A percentile compares a stretch with the other conserved stretches of the same genome.
Conservation (phyloP, 768 basidiomycete species). For the Boletus subcaerulescens region DNA sequence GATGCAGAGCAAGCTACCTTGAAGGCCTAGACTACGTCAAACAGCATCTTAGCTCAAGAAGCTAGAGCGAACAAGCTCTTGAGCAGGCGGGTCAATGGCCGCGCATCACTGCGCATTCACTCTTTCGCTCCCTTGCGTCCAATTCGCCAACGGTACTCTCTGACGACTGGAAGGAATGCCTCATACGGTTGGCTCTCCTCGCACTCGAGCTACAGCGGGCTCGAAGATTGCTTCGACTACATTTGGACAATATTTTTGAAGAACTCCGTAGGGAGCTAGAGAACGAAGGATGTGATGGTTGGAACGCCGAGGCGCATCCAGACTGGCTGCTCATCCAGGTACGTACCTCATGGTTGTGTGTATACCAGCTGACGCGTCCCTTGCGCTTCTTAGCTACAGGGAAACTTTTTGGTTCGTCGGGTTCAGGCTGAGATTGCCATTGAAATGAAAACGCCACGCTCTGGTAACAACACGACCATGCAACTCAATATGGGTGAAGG, state of each 20-base stretch:
- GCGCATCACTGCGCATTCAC: conserved; percentile 26
- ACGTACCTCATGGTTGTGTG: background rate
- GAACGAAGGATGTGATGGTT: conserved; percentile 22
- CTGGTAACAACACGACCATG: conserved; percentile 35
- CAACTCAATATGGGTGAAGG: conserved; percentile 62
- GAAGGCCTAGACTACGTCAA: background rate
- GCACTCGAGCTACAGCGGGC: conserved; percentile 36
- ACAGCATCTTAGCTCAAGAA: conserved; percentile 12
- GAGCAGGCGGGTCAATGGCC: conserved; percentile 37
- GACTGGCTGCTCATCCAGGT: conserved; percentile 51
- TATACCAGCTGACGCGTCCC: background rate
- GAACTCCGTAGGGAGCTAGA: conserved; percentile 29
- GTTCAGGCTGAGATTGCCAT: conserved; percentile 41
- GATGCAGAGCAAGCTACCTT: conserved; percentile 4
- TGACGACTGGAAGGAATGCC: conserved; percentile 28
- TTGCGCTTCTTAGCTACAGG: conserved; percentile 37
- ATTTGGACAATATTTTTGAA: conserved; percentile 18
- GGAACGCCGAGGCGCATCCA: conserved; percentile 20
- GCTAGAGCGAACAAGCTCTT: conserved; percentile 16
- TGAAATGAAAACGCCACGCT: conserved; percentile 46
- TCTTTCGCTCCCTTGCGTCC: conserved; percentile 33
- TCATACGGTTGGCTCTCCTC: conserved; percentile 29
- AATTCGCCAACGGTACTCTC: conserved; percentile 15
- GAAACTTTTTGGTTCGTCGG: conserved; percentile 41
- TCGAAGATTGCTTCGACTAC: conserved; percentile 31